Percentiles rank a stretch among this genome's conserved stretches.
These are phyloP conservation scores for Apiotrichum gracile DNA, from an alignment of 1,284 basidiomycete genomes.

Conservation along the genomic window DNA sequence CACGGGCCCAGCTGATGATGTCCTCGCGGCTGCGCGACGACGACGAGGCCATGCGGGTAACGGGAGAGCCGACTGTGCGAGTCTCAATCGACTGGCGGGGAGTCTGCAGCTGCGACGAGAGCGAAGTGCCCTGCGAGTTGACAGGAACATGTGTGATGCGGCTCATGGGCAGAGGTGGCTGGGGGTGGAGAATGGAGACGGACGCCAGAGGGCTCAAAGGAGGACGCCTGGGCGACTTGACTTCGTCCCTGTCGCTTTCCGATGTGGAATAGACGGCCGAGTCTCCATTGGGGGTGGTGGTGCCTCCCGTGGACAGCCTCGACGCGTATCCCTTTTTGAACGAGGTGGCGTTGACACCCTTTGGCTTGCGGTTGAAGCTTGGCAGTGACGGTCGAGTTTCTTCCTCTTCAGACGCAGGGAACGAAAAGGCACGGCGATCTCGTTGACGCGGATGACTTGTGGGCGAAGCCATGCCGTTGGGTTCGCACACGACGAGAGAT, in stretches of 20 bases:
- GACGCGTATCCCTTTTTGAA: constrained; percentile 6
- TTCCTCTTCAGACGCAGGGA: constrained; percentile 26
- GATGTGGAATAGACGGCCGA: constrained; percentile 39
- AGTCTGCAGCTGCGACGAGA: constrained; percentile 13
- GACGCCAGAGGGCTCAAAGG: background rate
- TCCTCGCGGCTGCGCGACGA: constrained; percentile 42
- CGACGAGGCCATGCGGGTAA: constrained; percentile 34
- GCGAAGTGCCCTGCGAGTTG: constrained; percentile 3
- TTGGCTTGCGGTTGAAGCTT: constrained; percentile 30
- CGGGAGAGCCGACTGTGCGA: constrained; percentile 14
- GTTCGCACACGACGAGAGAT: background rate
- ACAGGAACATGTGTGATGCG: background rate
- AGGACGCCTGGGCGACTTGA: background rate
- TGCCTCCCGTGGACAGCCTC: constrained; percentile 30
- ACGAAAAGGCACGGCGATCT: constrained; percentile 42
- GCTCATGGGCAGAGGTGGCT: constrained; percentile 2
- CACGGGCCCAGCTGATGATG: constrained; percentile 42
- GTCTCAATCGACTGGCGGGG: constrained; percentile 9
- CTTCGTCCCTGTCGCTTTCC: constrained; percentile 30
- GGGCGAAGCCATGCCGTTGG: background rate
- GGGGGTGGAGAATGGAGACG: background rate
- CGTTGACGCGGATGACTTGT: constrained; percentile 7
- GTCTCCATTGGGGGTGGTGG: constrained; percentile 31
- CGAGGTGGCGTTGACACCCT: constrained; percentile 11
- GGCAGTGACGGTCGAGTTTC: constrained; percentile 6